Evolutionary conservation across 202 grass and related monocot species (phyloP).

Genomic region (Setaria italica): DNA sequence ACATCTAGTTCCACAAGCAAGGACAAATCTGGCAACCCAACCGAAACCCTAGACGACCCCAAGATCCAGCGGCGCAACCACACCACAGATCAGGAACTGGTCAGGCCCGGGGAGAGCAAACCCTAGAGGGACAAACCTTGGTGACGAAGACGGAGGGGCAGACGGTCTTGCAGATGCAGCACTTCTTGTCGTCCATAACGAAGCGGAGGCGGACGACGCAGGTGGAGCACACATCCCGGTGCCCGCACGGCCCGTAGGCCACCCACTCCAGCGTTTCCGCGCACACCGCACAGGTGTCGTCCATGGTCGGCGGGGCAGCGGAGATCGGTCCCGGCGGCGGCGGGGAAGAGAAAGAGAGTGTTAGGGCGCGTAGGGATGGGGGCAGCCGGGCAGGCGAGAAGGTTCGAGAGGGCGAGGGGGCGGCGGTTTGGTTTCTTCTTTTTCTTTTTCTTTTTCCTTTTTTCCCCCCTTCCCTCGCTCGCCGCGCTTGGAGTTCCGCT

Average conservation of each 20-base stretch:
- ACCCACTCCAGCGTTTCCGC: conserved; percentile 89
- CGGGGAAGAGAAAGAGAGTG: neutral
- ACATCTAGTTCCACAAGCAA: conserved; percentile 16
- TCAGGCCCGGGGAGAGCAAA: neutral
- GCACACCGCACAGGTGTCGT: conserved; percentile 89
- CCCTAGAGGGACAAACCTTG: conserved; percentile 56
- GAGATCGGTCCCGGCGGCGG: conserved; percentile 9
- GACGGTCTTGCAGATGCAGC: conserved; percentile 85
- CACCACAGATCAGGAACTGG: conserved; percentile 30
- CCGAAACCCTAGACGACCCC: conserved; percentile 35
- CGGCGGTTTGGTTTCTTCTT: neutral
- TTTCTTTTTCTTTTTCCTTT: neutral
- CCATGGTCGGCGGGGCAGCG: conserved; percentile 49
- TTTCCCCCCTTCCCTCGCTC: neutral
- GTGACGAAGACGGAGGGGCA: conserved; percentile 72
- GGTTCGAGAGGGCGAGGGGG: conserved; percentile 19
- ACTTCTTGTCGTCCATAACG: conserved; percentile 61
- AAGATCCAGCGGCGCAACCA: conserved; percentile 26
- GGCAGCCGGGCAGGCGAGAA: conserved; percentile 32
- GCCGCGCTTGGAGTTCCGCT: neutral
- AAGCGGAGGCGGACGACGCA: conserved; percentile 81
- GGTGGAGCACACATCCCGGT: conserved; percentile 87
- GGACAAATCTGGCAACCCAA: neutral
- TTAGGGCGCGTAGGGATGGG: neutral
- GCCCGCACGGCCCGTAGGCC: conserved; percentile 84